These are phyloP conservation scores for Bipolaris oryzae DNA, from an alignment of 2,329 filamentous ascomycete genomes.

Conservation along the genomic window DNA sequence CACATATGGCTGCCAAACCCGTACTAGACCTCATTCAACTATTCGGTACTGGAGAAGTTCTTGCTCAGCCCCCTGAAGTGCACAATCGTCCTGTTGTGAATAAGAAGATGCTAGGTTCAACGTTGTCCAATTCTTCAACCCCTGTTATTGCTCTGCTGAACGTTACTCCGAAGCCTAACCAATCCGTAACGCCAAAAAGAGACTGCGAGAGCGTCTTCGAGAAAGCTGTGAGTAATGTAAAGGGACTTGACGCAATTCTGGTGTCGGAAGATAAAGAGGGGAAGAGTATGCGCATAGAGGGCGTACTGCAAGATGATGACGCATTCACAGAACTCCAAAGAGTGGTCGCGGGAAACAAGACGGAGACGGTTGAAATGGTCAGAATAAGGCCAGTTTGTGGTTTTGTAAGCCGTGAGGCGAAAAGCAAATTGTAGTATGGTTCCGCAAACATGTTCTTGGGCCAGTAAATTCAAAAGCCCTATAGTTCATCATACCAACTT, in stretches of 20 bases:
- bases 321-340: slow-evolving; percentile 18
- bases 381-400: slow-evolving; percentile 26
- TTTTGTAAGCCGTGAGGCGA: slow-evolving; percentile 22
- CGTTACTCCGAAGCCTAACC: slow-evolving; percentile 14
- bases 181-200: slow-evolving; percentile 3
- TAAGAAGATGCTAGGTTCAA: slow-evolving; percentile 7
- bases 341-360: slow-evolving; percentile 9
- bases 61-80: slow-evolving; percentile 29
- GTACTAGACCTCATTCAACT: slow-evolving; percentile 32
- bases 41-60: slow-evolving; percentile 28
- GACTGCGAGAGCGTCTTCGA: slow-evolving; percentile 14
- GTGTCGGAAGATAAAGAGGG: slow-evolving; percentile 21
- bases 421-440: slow-evolving; percentile 14
- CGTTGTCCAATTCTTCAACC: slow-evolving; percentile 4
- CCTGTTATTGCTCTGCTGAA: slow-evolving; percentile 28
- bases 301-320: slow-evolving; percentile 9
- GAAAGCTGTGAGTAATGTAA: slow-evolving; percentile 9
- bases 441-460: not conserved
- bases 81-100: slow-evolving; percentile 16
- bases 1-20: slow-evolving; percentile 27
- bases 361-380: slow-evolving; percentile 13
- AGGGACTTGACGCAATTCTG: slow-evolving; percentile 12
- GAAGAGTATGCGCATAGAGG: slow-evolving; percentile 18
- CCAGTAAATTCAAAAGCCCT: not conserved
- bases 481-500: not conserved